Percentiles rank a stretch among this genome's conserved stretches.
Conservation (phyloP, 2,329 filamentous ascomycete genomes). For the Paecilomyces formosus region DNA sequence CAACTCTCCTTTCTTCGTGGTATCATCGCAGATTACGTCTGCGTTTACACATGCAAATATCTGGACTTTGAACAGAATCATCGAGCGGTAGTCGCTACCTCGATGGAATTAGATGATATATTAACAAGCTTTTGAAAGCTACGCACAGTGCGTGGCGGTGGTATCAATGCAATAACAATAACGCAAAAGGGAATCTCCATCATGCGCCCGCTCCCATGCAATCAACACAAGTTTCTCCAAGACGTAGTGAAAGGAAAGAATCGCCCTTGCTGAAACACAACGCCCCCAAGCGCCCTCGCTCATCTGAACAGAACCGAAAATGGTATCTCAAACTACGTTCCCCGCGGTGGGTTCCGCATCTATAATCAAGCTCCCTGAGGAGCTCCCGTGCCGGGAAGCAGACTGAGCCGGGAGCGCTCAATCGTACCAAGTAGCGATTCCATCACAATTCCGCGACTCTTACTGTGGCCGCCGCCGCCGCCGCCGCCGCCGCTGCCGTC, state of each 20-base stretch:
- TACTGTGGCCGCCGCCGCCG: conserved; percentile 3
- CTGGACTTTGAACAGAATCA: background rate
- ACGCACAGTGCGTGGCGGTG: background rate
- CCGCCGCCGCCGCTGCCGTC: conserved; percentile 20
- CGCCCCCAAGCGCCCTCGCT: conserved; percentile 3
- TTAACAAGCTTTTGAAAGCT: background rate
- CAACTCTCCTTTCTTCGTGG: background rate
- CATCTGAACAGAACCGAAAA: background rate
- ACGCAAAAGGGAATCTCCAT: background rate
- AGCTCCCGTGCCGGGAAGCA: background rate
- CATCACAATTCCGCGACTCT: conserved; percentile 25
- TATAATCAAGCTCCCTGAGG: conserved; percentile 1
- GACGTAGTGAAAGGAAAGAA: background rate
- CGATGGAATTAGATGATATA: background rate
- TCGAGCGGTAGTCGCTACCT: background rate
- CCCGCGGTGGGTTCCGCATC: background rate
- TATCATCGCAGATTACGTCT: background rate
- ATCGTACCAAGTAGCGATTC: background rate
- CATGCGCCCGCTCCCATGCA: background rate
- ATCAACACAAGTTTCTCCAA: background rate
- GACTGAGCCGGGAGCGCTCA: background rate
- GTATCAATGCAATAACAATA: background rate
- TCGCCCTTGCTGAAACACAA: background rate
- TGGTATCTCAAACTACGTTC: background rate
- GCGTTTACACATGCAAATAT: background rate